Conservation (phyloP, 176 grass and related monocot species). For the Dendrocalamus sinicus region DNA sequence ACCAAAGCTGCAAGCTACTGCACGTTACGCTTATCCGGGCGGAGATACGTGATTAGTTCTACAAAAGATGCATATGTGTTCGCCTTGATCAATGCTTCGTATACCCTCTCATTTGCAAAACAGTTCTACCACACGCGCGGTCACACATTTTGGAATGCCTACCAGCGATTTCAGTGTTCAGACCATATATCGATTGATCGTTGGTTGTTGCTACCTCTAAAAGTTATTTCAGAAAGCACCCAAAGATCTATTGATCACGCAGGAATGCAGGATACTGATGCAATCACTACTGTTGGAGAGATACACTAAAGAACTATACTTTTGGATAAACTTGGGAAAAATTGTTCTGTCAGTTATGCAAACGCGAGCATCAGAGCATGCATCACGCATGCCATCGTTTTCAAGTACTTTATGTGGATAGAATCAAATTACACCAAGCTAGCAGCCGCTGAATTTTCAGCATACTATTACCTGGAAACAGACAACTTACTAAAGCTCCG, state of each 20-base stretch:
- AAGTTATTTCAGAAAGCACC: neutral
- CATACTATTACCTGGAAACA: neutral
- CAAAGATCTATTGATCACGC: neutral
- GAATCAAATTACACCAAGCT: neutral
- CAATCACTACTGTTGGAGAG: neutral
- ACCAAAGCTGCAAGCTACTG: constrained; percentile 1
- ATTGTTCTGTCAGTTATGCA: neutral
- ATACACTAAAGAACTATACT: too few species aligned
- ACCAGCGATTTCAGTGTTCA: neutral
- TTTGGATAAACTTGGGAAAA: neutral
- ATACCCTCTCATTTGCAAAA: neutral
- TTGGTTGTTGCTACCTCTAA: too few species aligned
- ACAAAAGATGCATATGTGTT: neutral
- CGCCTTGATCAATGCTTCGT: neutral
- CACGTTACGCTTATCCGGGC: neutral
- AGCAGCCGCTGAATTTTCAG: constrained; percentile 15
- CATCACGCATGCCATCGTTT: neutral
- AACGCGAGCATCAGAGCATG: neutral
- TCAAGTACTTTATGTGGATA: constrained; percentile 18
- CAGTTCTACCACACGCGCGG: too few species aligned
- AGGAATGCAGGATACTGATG: neutral
- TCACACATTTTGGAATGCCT: neutral
- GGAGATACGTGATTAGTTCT: neutral
- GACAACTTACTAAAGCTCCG: neutral
- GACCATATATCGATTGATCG: too few species aligned